Conservation (phyloP, 805 yeast species). For the Candida arabinofermentans region DNA sequence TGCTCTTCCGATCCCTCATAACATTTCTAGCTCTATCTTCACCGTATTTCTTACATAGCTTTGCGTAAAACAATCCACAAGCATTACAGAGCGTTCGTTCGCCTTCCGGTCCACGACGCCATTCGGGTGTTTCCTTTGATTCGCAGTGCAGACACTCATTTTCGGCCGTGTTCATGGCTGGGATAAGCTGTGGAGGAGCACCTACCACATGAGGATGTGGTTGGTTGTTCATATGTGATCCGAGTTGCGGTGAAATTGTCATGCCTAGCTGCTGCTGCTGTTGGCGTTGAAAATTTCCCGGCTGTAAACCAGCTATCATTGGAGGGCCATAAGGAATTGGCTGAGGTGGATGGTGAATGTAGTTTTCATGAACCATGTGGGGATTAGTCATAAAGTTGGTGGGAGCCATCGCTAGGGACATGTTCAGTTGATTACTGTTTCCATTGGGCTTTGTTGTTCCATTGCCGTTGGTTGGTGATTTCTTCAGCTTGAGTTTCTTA, state of each 20-base stretch:
- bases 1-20: slow-evolving; percentile 26
- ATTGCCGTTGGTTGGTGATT: slow-evolving; percentile 8
- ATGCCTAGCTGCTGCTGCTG: not conserved
- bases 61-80: slow-evolving; percentile 74
- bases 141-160: slow-evolving; percentile 38
- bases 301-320: not conserved
- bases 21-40: slow-evolving; percentile 46
- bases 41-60: slow-evolving; percentile 57
- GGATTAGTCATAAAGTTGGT: not conserved
- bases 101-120: slow-evolving; percentile 82
- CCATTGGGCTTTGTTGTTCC: not conserved
- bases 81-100: slow-evolving; percentile 76
- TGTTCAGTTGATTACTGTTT: not conserved
- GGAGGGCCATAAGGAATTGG: not conserved
- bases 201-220: not conserved
- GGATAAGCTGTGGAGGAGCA: not conserved
- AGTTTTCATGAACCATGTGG: not conserved
- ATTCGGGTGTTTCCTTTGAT: slow-evolving; percentile 67
- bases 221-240: not conserved
- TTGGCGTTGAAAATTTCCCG: not conserved
- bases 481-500: slow-evolving; percentile 17
- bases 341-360: not conserved
- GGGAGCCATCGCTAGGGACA: not conserved
- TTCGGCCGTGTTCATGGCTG: slow-evolving; percentile 4
- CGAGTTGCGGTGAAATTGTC: slow-evolving; percentile 4